Base-by-base conservation (phyloP, 306 rosid genomes). In the Inga laurina region DNA sequence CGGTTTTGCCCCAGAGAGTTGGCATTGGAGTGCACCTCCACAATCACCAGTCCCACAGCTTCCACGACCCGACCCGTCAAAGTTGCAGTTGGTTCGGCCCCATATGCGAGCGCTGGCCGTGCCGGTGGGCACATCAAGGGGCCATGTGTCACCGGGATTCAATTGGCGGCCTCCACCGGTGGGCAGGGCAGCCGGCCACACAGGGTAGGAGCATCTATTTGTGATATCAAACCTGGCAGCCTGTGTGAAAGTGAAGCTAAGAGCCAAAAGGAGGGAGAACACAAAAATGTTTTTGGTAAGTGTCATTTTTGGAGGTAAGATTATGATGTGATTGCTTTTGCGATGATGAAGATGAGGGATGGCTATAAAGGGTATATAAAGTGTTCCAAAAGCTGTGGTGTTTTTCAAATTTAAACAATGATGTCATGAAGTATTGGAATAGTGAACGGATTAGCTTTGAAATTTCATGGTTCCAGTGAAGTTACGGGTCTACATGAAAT, bases 41-140 rank as follows among this genome's bases (percentile, higher is more conserved):
- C 94, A 93, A 37, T 91, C 97, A 0, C 96, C 94, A 0, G 94
- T 91, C 19, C 67, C 44, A 49, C 96, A 93, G 0, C 0, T 48
- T 8, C 94, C 94, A 0, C 61, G 83, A 1, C 94, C 94, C 0
- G 83, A 39, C 0, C 78, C 83, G 19, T 89, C 91, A 13, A 90
- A 91, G 64, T 14, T 85, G 85, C 97, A 91, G 4, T 9, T 9
- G 13, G 61, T 54, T 54, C 24, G 10, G 9, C 61, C 61, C 61
- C 24, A 54, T 7, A 54, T 19, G 10, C 24, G 24, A 21, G 24
- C 24, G 7, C 10, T 19, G 1, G 24, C 19, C 7, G 61, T 54
- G 24, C 61, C 61, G 9, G 24, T 9, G 9, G 61, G 61, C 10
- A 54, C 24, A 1, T 54, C 10, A 19, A 54, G 61, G 24, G 61